phyloP scores from a whole-genome alignment of 352 stramenopile genomes.

The Phytophthora multivora region DNA sequence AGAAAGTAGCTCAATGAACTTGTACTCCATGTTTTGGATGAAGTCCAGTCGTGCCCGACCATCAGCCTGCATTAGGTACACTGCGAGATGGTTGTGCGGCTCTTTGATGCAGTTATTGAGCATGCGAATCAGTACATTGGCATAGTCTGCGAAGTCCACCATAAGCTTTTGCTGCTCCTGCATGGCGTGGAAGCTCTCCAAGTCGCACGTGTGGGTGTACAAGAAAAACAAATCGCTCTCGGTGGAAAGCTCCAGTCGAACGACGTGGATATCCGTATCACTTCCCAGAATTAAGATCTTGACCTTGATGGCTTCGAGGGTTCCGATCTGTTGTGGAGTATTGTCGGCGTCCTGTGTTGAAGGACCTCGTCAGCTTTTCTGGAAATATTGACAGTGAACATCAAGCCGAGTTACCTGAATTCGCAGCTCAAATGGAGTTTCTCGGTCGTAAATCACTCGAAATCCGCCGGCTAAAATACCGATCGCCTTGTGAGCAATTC shows the following conservation, averaged over 20 bases:
- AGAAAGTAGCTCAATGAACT: slow-evolving; percentile 95
- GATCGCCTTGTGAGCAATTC: not conserved
- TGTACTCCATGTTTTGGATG: slow-evolving; percentile 98
- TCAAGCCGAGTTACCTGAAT: slow-evolving; percentile 64
- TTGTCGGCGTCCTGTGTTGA: slow-evolving; percentile 68
- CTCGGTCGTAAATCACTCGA: slow-evolving; percentile 90
- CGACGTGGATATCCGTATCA: slow-evolving; percentile 79
- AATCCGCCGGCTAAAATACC: slow-evolving; percentile 70
- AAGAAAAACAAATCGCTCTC: slow-evolving; percentile 95
- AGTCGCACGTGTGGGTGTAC: slow-evolving; percentile 91
- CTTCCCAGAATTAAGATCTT: slow-evolving; percentile 93
- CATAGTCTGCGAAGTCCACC: slow-evolving; percentile 95
- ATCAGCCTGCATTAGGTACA: slow-evolving; percentile 94
- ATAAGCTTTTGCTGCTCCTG: slow-evolving; percentile 96
- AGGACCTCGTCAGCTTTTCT: too few species aligned
- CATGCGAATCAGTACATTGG: slow-evolving; percentile 94
- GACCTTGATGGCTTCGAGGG: slow-evolving; percentile 94
- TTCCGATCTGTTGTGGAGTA: slow-evolving; percentile 89
- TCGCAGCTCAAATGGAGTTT: slow-evolving; percentile 91
- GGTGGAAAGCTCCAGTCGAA: slow-evolving; percentile 92
- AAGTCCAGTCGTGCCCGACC: slow-evolving; percentile 92
- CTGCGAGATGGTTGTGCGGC: slow-evolving; percentile 92
- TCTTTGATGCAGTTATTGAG: slow-evolving; percentile 97
- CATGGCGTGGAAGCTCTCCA: slow-evolving; percentile 88
- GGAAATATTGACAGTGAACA: too few species aligned